Conservation (phyloP, 371 early-diverging fungal species). For the Apophysomyces ossiformis region DNA sequence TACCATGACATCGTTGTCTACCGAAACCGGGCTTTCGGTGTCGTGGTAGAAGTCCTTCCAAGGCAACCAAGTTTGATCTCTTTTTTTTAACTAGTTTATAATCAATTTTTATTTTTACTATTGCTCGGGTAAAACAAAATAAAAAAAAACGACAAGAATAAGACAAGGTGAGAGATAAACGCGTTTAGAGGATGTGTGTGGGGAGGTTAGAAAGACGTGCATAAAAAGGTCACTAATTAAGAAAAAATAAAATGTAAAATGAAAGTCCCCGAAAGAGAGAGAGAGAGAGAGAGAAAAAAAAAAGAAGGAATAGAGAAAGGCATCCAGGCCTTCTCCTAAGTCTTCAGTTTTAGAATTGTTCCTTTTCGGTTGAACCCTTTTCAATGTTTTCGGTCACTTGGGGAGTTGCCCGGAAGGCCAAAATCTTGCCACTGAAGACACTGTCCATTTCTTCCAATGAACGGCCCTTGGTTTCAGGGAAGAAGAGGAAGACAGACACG, state of each 20-base stretch:
- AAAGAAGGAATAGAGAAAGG: neutral
- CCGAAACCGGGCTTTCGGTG: conserved; percentile 8
- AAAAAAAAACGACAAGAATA: neutral
- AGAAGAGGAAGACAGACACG: conserved; percentile 43
- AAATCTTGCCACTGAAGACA: conserved; percentile 47
- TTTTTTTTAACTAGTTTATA: neutral
- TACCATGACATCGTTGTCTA: neutral
- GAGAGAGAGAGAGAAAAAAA: neutral
- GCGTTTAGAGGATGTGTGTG: neutral
- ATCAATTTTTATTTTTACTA: neutral
- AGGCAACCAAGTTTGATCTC: neutral
- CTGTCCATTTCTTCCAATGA: conserved; percentile 66
- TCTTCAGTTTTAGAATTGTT: neutral
- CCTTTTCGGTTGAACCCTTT: conserved; percentile 9
- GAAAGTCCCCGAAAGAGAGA: neutral
- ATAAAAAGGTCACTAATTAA: conserved; percentile 4
- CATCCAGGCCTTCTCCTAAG: neutral
- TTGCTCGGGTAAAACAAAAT: neutral
- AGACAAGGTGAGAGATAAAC: neutral
- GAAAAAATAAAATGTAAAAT: neutral
- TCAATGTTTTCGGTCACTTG: neutral
- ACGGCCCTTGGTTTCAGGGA: conserved; percentile 63
- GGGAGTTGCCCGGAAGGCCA: conserved; percentile 8
- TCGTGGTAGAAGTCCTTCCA: neutral
- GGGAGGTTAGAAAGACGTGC: conserved; percentile 7